These are phyloP conservation scores for Ceratocystis diversiconidia DNA, from an alignment of 2,329 filamentous ascomycete species.

Conservation along the genomic window DNA sequence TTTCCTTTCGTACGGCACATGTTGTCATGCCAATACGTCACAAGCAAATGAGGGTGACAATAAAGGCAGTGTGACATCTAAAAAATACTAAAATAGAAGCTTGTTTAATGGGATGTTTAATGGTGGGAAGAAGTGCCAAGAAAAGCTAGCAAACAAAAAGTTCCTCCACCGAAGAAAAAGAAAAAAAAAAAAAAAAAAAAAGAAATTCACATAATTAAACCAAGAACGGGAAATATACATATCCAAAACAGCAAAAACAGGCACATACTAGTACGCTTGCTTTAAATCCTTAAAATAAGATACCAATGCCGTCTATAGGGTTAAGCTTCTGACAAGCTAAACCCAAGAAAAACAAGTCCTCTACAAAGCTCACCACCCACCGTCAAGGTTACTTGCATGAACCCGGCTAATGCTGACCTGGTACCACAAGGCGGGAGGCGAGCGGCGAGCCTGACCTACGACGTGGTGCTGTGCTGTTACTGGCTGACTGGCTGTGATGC, in stretches of 20 bases:
- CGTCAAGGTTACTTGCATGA: neutral
- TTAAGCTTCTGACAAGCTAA: neutral
- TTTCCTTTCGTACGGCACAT: neutral
- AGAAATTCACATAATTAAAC: neutral
- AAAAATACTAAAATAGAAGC: neutral
- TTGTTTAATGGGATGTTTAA: slow-evolving; percentile 5
- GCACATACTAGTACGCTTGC: neutral
- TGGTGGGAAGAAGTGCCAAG: neutral
- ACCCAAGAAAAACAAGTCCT: too few relatives aligned
- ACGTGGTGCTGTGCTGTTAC: neutral
- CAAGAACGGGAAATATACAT: too few relatives aligned
- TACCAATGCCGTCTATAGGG: neutral
- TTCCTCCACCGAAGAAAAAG: neutral
- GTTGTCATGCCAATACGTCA: neutral
- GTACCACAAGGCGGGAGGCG: too few relatives aligned
- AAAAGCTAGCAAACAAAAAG: neutral
- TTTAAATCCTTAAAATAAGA: neutral
- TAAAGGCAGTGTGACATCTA: neutral
- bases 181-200: neutral
- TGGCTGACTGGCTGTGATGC: neutral
- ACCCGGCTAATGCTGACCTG: neutral
- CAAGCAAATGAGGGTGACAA: neutral
- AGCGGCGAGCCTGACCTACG: neutral
- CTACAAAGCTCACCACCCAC: neutral
- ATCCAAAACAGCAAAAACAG: neutral